Conservation (phyloP, 1,284 basidiomycete species). For the Anthracocystis setariae region DNA sequence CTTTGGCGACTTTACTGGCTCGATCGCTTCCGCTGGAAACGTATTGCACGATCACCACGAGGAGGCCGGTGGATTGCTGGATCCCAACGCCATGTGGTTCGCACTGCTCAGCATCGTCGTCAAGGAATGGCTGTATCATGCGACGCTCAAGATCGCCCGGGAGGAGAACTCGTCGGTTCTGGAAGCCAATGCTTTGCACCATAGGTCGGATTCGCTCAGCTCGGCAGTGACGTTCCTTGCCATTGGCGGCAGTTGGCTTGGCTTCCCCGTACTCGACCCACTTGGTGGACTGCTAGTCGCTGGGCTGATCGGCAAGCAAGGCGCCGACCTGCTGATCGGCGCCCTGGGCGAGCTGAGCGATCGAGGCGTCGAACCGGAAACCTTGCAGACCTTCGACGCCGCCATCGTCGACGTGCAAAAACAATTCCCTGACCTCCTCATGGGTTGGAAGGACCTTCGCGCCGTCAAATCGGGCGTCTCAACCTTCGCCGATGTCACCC, state of each 20-base stretch:
- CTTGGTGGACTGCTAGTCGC: slow-evolving; percentile 92
- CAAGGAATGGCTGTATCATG: slow-evolving; percentile 89
- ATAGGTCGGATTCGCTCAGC: slow-evolving; percentile 80
- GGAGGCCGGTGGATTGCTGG: slow-evolving; percentile 71
- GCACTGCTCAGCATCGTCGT: slow-evolving; percentile 80
- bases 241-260: slow-evolving; percentile 79
- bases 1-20: slow-evolving; percentile 73
- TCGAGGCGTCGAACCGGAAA: slow-evolving; percentile 77
- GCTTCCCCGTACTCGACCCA: slow-evolving; percentile 87
- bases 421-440: slow-evolving; percentile 14
- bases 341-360: slow-evolving; percentile 87
- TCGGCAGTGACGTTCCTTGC: slow-evolving; percentile 61
- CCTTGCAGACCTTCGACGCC: slow-evolving; percentile 72
- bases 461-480: slow-evolving; percentile 60
- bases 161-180: slow-evolving; percentile 90
- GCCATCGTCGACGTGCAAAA: slow-evolving; percentile 68
- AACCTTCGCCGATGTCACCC: slow-evolving; percentile 60
- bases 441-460: slow-evolving; percentile 53
- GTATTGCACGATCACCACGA: slow-evolving; percentile 74
- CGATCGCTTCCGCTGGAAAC: slow-evolving; percentile 70
- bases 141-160: slow-evolving; percentile 77
- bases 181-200: slow-evolving; percentile 74
- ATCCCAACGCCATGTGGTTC: slow-evolving; percentile 97
- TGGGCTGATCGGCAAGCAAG: slow-evolving; percentile 86
- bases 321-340: slow-evolving; percentile 76